Base-by-base conservation (phyloP, 352 stramenopile species). In the Globisporangium parvum region DNA sequence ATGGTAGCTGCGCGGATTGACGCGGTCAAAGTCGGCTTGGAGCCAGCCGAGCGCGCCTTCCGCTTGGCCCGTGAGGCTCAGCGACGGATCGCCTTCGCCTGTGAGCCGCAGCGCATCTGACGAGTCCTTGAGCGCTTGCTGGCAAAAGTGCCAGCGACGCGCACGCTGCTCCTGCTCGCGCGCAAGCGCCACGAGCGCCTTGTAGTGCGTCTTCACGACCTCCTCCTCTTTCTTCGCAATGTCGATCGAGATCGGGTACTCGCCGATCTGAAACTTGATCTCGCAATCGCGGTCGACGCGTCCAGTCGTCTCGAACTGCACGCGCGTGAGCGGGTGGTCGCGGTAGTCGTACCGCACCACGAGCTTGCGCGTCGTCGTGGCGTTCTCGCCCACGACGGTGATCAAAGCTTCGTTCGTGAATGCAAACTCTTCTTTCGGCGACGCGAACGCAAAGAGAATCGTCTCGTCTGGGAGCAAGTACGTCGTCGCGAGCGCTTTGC, bases 351-450 rank as follows among this genome's bases (percentile, higher is more conserved):
- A 63, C 18, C 75, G 70, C 31, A 70, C 31, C 20, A 81, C 69
- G 14, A 86, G 64, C 51, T 72, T 72, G 24, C 77, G 77, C 3
- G 77, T 83, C 0, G 75, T 86, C 0, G 62, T 80, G 15, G 74
- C 69, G 40, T 31, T 80, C 42, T 72, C 61, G 21, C 70, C 75
- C 44, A 65, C 45, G 11, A 70, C 18, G 15, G 56, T 62, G 51
- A 88, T 65, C 35, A 88, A 24, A 18, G 77, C 77, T 51, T 82
- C 58, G 65, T 78, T 87, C n/a, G 77, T 85, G 66, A 87, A 82
- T 14, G 70, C 65, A 42, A 83, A 86, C 57, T 85, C 77, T 52
- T 86, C 75, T 40, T 85, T 81, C 8, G 65, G 48, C 11, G 75
- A 81, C 37, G 73, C 51, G 42, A 88, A 63, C 3, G 69, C 71